These are phyloP conservation scores for Talaromyces trachyspermus DNA, from an alignment of 495 filamentous ascomycete species.

Conservation along the genomic window DNA sequence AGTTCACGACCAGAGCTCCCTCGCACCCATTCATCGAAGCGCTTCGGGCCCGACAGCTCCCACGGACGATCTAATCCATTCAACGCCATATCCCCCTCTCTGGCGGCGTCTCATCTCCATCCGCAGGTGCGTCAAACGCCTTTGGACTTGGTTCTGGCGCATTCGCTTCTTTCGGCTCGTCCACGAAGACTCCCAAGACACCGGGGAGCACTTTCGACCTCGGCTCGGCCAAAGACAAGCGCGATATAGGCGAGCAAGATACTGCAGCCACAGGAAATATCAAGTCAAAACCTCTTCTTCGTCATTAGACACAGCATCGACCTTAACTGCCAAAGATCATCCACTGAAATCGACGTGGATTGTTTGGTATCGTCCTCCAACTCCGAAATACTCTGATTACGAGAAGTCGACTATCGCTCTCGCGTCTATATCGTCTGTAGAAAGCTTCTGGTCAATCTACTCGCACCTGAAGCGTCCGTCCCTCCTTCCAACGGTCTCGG, in stretches of 20 bases:
- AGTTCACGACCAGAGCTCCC: slow-evolving; percentile 54
- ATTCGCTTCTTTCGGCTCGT: slow-evolving; percentile 90
- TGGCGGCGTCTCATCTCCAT: slow-evolving; percentile 72
- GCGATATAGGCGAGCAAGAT: slow-evolving; percentile 51
- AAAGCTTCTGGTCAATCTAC: slow-evolving; percentile 93
- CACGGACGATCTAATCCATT: slow-evolving; percentile 83
- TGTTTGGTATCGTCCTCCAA: slow-evolving; percentile 93
- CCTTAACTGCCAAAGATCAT: slow-evolving; percentile 39
- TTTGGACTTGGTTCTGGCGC: slow-evolving; percentile 93
- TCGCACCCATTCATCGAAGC: slow-evolving; percentile 60
- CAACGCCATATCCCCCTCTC: slow-evolving; percentile 64
- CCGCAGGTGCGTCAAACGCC: slow-evolving; percentile 77
- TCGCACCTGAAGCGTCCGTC: slow-evolving; percentile 86
- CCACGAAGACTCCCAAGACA: slow-evolving; percentile 78
- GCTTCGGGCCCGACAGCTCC: slow-evolving; percentile 70
- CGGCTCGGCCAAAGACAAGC: slow-evolving; percentile 51
- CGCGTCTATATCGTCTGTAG: slow-evolving; percentile 70
- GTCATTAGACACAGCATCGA: slow-evolving; percentile 23
- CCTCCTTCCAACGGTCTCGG: slow-evolving; percentile 80
- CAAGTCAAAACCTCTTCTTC: slow-evolving; percentile 36
- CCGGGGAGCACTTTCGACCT: slow-evolving; percentile 75
- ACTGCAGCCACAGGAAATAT: slow-evolving; percentile 42
- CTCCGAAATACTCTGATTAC: slow-evolving; percentile 95
- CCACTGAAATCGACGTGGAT: slow-evolving; percentile 83
- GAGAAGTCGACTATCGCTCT: slow-evolving; percentile 91